Conservation (phyloP, 495 filamentous ascomycete genomes). For the Annulohypoxylon moriforme region DNA sequence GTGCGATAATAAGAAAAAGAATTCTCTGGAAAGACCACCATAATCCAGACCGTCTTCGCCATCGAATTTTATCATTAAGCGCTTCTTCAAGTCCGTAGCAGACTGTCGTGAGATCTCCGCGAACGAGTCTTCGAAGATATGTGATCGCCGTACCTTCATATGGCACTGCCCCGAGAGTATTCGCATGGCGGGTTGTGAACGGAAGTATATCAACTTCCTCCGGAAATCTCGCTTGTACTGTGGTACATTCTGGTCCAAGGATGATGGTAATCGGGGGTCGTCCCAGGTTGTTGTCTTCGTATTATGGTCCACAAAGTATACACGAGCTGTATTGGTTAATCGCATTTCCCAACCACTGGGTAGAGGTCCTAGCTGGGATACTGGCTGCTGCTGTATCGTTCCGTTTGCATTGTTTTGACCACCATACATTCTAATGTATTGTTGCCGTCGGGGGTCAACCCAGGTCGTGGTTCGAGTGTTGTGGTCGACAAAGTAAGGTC, state of each 20-base stretch:
- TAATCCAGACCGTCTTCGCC: conserved; percentile 98
- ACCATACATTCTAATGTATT: conserved; percentile 98
- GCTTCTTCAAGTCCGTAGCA: conserved; percentile 96
- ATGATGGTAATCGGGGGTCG: conserved; percentile 93
- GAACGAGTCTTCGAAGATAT: conserved; percentile 99
- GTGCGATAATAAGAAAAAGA: conserved; percentile 99
- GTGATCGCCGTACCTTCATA: conserved; percentile 94
- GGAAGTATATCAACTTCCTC: conserved; percentile 98
- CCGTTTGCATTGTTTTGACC: conserved; percentile 79
- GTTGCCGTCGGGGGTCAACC: conserved; percentile 98
- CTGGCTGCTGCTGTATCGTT: conserved; percentile 96
- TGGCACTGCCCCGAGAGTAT: conserved; percentile 97
- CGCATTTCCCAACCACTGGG: conserved; percentile 99
- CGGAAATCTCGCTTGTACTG: conserved; percentile 99
- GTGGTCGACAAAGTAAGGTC: conserved; percentile 98
- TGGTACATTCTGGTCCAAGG: conserved; percentile 96
- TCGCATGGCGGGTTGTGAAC: conserved; percentile 94
- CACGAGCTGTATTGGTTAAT: conserved; percentile 94
- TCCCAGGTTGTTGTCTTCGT: conserved; percentile 99
- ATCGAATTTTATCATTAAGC: conserved; percentile 99
- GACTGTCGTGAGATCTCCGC: conserved; percentile 98
- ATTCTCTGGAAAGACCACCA: conserved; percentile 97
- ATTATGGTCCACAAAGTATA: conserved; percentile 99
- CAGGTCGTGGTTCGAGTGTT: conserved; percentile 98
- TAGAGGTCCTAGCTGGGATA: conserved; percentile 95